These are phyloP conservation scores for Gymnopilus dilepis DNA, from an alignment of 768 basidiomycete species.

Conservation along the genomic window DNA sequence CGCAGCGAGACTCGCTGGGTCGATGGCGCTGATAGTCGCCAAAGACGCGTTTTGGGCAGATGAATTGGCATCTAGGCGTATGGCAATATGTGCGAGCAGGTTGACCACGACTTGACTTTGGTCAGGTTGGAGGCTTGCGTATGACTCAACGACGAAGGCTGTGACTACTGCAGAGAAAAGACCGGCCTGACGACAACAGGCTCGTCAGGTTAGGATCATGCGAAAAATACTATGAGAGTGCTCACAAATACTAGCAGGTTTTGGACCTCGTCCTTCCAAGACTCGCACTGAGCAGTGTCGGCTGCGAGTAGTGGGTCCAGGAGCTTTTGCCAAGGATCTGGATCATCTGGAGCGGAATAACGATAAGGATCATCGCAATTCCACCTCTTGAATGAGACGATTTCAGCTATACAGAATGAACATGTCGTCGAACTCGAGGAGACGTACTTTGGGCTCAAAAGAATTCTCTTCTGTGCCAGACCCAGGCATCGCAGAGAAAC, in stretches of 20 bases:
- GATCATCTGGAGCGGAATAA: background rate
- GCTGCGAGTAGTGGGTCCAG: background rate
- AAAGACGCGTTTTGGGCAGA: no score
- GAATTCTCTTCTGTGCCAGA: no score
- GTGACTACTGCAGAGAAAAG: constrained; percentile 30
- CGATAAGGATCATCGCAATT: background rate
- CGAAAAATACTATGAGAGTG: no score
- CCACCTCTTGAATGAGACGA: constrained; percentile 1
- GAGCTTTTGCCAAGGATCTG: constrained; percentile 2
- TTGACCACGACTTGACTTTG: constrained; percentile 16
- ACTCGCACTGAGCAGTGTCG: background rate
- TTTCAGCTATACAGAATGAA: no score
- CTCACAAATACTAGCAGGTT: constrained; percentile 1
- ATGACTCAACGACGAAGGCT: constrained; percentile 27
- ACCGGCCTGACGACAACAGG: no score
- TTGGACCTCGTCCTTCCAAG: constrained; percentile 6
- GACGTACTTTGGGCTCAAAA: no score
- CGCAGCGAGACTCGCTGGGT: no score
- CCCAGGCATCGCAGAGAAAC: no score
- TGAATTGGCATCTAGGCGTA: background rate
- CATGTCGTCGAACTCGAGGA: no score
- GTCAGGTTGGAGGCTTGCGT: constrained; percentile 23
- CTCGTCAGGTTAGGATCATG: no score
- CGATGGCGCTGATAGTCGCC: no score
- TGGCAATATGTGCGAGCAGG: constrained; percentile 18